phyloP scores from a whole-genome alignment of 257 asterid genomes.

The Ligustrum vulgare region DNA sequence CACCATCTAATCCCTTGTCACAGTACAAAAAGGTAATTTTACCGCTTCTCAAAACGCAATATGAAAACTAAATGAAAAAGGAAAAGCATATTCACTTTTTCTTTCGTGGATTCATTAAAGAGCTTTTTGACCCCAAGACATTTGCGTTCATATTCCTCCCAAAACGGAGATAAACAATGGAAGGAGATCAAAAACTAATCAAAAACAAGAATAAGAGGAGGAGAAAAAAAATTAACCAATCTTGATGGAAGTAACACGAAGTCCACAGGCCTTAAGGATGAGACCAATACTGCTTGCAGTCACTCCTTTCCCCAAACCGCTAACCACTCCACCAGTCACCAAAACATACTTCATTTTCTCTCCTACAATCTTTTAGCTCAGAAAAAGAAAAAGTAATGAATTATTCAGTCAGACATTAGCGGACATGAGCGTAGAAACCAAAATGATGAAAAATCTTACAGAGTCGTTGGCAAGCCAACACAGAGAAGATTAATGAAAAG shows the following conservation, averaged over 20 bases:
- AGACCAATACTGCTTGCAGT: conserved; percentile 97
- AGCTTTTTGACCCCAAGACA: neutral
- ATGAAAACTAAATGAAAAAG: neutral
- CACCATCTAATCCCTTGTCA: neutral
- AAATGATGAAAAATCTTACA: neutral
- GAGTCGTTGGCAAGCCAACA: neutral
- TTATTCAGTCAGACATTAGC: neutral
- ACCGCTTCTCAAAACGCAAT: neutral
- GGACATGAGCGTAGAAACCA: neutral
- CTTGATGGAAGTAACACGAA: conserved; percentile 87
- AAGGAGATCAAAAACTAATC: too few species aligned
- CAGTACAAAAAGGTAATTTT: neutral
- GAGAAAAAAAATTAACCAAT: conserved; percentile 50
- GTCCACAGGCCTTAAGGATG: conserved; percentile 85
- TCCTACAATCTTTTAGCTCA: neutral
- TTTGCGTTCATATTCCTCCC: neutral
- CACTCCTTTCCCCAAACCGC: conserved; percentile 97
- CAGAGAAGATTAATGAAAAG: neutral
- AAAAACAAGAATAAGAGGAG: neutral
- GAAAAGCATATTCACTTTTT: neutral
- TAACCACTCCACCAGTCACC: conserved; percentile 98
- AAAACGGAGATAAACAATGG: too few species aligned
- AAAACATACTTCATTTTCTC: conserved; percentile 80
- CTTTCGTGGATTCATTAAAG: neutral
- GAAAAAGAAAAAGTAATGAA: neutral